Percentiles rank a stretch among this genome's conserved stretches.
Conservation (phyloP, 345 rosid genomes). For the Euphorbia peplus region DNA sequence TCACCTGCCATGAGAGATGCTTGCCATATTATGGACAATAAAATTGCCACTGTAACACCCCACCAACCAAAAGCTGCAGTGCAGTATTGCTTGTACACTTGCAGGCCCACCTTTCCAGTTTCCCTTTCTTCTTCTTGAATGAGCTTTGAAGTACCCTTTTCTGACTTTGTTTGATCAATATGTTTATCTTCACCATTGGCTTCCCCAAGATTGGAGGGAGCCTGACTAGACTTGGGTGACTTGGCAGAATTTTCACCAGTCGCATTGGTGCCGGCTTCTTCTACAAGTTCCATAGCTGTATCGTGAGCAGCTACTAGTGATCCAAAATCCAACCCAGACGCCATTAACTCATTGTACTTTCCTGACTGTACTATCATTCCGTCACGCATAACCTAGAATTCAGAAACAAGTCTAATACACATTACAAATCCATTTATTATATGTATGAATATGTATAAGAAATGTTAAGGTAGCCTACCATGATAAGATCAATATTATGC, state of each 20-base stretch:
- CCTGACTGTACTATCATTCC: slow-evolving; percentile 88
- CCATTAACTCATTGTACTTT: slow-evolving; percentile 55
- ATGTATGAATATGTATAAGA: neutral
- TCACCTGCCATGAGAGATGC: slow-evolving; percentile 78
- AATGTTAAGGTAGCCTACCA: slow-evolving; percentile 36
- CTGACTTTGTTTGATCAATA: slow-evolving; percentile 35
- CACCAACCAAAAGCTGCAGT: slow-evolving; percentile 95
- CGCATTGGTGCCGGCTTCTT: slow-evolving; percentile 43
- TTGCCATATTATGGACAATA: slow-evolving; percentile 73
- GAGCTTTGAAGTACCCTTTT: slow-evolving; percentile 62
- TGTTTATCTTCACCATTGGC: slow-evolving; percentile 48
- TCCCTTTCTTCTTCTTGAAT: slow-evolving; percentile 87
- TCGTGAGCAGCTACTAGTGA: slow-evolving; percentile 86
- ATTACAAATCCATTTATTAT: neutral
- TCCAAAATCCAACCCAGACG: slow-evolving; percentile 63
- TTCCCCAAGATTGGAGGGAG: slow-evolving; percentile 36
- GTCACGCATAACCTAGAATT: slow-evolving; percentile 80
- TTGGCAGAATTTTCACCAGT: slow-evolving; percentile 36
- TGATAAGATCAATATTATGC: slow-evolving; percentile 75
- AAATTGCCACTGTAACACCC: slow-evolving; percentile 54
- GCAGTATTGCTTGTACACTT: slow-evolving; percentile 68
- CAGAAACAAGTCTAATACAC: neutral
- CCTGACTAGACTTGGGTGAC: slow-evolving; percentile 33
- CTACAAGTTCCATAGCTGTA: slow-evolving; percentile 81
- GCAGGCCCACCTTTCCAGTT: slow-evolving; percentile 68